Percentiles rank a stretch among this genome's conserved stretches.
Evolutionary conservation across 768 basidiomycete species (phyloP).

Genomic region (Collybia mongolica): DNA sequence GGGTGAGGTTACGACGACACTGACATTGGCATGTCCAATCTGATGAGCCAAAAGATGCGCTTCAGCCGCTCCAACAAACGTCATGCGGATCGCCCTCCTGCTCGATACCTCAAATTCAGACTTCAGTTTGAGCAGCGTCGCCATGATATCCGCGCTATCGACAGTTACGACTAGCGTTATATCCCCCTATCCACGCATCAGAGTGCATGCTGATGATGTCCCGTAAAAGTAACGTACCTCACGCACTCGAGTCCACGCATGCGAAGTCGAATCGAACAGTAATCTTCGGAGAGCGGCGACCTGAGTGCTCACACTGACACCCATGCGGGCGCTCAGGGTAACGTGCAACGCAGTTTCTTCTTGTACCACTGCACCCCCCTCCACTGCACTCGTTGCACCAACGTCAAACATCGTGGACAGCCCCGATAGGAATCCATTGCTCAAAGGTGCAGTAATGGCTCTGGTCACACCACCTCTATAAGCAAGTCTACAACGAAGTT

Average conservation of each 20-base stretch:
- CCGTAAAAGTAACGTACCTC: conserved; percentile 26
- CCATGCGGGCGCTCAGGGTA: conserved; percentile 31
- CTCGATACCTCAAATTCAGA: conserved; percentile 41
- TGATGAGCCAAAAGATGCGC: conserved; percentile 62
- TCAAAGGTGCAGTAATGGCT: conserved; percentile 59
- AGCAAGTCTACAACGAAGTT: conserved; percentile 49
- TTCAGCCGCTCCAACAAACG: conserved; percentile 62
- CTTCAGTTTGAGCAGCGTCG: conserved; percentile 63
- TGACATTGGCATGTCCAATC: conserved; percentile 58
- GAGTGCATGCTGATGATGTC: conserved; percentile 27
- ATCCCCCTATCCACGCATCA: conserved; percentile 39
- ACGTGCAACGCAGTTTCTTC: conserved; percentile 67
- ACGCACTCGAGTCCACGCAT: conserved; percentile 35
- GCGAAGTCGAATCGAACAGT: conserved; percentile 30
- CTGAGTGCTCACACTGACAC: conserved; percentile 60
- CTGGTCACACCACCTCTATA: conserved; percentile 74
- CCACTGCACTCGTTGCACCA: conserved; percentile 57
- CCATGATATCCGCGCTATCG: conserved; percentile 75
- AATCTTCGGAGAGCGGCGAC: conserved; percentile 53
- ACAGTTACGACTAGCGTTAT: conserved; percentile 66
- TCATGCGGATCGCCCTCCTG: conserved; percentile 34
- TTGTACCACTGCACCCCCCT: conserved; percentile 62
- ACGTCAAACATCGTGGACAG: conserved; percentile 61
- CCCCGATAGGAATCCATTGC: conserved; percentile 58
- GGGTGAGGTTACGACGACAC: conserved; percentile 66